Percentiles rank a stretch among this genome's conserved stretches.
These are phyloP conservation scores for Diplogelasinospora grovesii DNA, from an alignment of 495 filamentous ascomycete genomes.

Conservation along the genomic window DNA sequence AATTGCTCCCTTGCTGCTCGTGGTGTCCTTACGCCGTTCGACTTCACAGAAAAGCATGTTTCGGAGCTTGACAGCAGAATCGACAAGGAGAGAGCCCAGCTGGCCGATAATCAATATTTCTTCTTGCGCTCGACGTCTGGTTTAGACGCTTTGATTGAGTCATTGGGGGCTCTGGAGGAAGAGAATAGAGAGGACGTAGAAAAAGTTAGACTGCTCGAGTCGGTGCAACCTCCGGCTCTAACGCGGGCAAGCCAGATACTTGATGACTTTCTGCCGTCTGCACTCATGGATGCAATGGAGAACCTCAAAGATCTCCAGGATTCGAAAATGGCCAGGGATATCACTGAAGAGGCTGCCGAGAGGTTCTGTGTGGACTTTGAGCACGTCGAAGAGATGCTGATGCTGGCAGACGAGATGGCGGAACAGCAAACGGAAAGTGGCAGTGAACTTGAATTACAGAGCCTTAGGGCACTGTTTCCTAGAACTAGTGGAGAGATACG, in stretches of 20 bases:
- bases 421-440: constrained; percentile 32
- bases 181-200: constrained; percentile 32
- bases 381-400: constrained; percentile 62
- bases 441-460: constrained; percentile 34
- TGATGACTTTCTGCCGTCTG: constrained; percentile 87
- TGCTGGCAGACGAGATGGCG: constrained; percentile 39
- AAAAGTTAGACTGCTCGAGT: constrained; percentile 33
- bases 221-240: constrained; percentile 59
- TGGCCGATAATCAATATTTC: constrained; percentile 54
- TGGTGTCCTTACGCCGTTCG: constrained; percentile 43
- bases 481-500: constrained; percentile 80
- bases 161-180: constrained; percentile 38
- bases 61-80: constrained; percentile 41
- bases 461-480: constrained; percentile 65
- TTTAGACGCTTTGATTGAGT: constrained; percentile 59
- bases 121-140: constrained; percentile 73
- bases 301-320: constrained; percentile 68
- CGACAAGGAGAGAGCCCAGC: constrained; percentile 30
- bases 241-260: constrained; percentile 64
- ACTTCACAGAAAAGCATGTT: constrained; percentile 44
- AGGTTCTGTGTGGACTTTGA: constrained; percentile 89
- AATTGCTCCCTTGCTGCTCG: constrained; percentile 68
- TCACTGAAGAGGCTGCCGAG: constrained; percentile 79
- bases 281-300: constrained; percentile 83
- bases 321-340: constrained; percentile 58